Base-by-base conservation (phyloP, 2,329 filamentous ascomycete genomes). In the Aspergillus arachidicola region DNA sequence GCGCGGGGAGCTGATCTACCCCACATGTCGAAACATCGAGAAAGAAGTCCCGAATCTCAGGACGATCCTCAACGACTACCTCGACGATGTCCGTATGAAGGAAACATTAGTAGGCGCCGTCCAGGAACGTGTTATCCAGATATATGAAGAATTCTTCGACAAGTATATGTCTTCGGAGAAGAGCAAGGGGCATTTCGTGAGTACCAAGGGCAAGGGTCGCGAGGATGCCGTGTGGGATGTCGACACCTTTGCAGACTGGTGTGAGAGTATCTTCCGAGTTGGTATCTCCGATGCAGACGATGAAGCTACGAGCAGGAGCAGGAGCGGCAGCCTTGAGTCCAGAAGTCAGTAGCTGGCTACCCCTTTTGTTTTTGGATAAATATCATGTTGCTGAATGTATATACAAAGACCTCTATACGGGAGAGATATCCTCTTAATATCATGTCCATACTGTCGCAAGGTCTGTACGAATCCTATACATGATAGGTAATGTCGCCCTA, bases 31-130 rank as follows among this genome's bases (percentile, higher is more conserved):
- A 34, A 80, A 82, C 7, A 82, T 88, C 6, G 85, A 88, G 73
- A 85, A 84, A 59, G 85, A 89, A 67, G 84, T 87, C 0, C 83
- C 82, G 0, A 79, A 81, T 32, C 73, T 91, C 11, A 80, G 88
- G 2, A 76, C 76, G 21, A 85, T 87, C 62, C 71, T 91, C 26
- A 84, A 85, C 59, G 86, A 86, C 63, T 90, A 89, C 71, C 80
- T 91, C n/a, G 84, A 87, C 26, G 88, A 90, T 71, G 76, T 79
- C n/a, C 80, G 88, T 30, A 90, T 87, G 62, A 83, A 85, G 61
- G 88, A 90, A 73, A 90, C 88, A 34, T 81, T 91, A 10, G 86
- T 90, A 5, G 86, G 84, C 16, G 88, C 88, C 2, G 87, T 90
- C 28, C 83, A 89, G 73, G 88, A 89, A 70, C 84, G 84, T 65